Evolutionary conservation across 2,329 filamentous ascomycete species (phyloP), one percentile per base, ranked within the genome.

Genomic region (Zymoseptoria crescenta): DNA sequence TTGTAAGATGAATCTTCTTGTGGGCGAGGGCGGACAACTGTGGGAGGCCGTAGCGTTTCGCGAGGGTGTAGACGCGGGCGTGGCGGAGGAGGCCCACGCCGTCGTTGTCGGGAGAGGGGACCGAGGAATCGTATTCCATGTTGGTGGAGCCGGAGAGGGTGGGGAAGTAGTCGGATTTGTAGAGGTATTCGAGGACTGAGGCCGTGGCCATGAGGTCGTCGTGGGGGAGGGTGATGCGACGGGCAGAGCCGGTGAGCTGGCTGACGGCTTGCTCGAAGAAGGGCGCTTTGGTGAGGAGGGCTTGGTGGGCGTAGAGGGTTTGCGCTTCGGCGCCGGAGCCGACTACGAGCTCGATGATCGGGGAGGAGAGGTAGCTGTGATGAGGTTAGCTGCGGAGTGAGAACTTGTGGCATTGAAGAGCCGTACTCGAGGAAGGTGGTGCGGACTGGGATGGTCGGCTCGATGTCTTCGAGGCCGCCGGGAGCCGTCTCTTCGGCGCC

Each of bases 1-100:
- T 87, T 69, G 96, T 88, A 73, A 89, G 89, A 79, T 96, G 91
- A 69, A 96, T 96, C 80, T 96, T 96, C 72, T 84, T 86, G 72
- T 89, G 89, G 2, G 91, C 87, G 28, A 96, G 84, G 19, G 80
- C 83, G 74, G 89, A 89, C 63, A 96, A 84, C 8, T 79, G 78
- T 0, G 77, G 76, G 19, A 80, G 76, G 49, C 84, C 82, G 62
- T 94, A 86, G 74, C 88, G 91, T 68, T 91, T 87, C 24, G 90
- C 91, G 24, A 96, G 80, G 0, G 90, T 96, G 79, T 96, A 96
- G 64, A 96, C 83, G 64, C 88, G 87, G 21, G 92, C 92, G 73
- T 96, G 92, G 70, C 89, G 90, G 62, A 96, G 84, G 19, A 96
- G 85, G 70, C 93, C 88, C 13, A 87, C 82, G 65, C 91, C 91